Percentiles rank a stretch among this genome's conserved stretches.
Evolutionary conservation across 208 protist species (phyloP).

Genomic region (Crithidia fasciculata): DNA sequence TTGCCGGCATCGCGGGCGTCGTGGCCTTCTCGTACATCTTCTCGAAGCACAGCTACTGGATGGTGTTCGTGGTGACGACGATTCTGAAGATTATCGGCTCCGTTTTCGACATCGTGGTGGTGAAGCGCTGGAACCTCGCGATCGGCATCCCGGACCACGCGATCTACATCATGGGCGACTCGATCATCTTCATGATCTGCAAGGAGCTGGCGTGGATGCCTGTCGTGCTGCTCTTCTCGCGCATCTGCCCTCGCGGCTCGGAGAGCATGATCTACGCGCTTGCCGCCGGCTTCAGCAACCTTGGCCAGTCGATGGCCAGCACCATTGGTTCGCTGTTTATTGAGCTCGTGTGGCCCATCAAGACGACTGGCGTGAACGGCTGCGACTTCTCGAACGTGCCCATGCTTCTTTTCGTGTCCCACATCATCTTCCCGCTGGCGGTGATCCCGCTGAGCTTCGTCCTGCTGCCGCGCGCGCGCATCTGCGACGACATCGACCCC

Average conservation of each 20-base stretch:
- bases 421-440: conserved; percentile 49
- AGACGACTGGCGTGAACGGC: conserved; percentile 21
- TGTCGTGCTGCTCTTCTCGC: conserved; percentile 67
- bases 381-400: conserved; percentile 67
- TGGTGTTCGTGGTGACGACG: conserved; percentile 54
- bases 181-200: conserved; percentile 62
- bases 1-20: conserved; percentile 42
- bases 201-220: conserved; percentile 75
- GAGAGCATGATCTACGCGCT: conserved; percentile 78
- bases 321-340: conserved; percentile 62
- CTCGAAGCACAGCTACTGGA: conserved; percentile 49
- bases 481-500: conserved; percentile 58
- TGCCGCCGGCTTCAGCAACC: conserved; percentile 68
- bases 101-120: conserved; percentile 72
- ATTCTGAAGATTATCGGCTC: conserved; percentile 43
- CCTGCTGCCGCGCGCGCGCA: conserved; percentile 61
- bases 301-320: conserved; percentile 47
- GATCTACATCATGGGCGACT: conserved; percentile 75
- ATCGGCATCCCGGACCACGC: conserved; percentile 54
- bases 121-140: conserved; percentile 65
- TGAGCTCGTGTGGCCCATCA: conserved; percentile 47
- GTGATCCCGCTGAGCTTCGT: conserved; percentile 64
- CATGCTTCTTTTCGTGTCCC: conserved; percentile 53
- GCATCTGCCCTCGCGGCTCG: conserved; percentile 69
- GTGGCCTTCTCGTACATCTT: conserved; percentile 49